Conservation (phyloP, 1,139 yeast genomes). For the Meyerozyma athensensis region DNA sequence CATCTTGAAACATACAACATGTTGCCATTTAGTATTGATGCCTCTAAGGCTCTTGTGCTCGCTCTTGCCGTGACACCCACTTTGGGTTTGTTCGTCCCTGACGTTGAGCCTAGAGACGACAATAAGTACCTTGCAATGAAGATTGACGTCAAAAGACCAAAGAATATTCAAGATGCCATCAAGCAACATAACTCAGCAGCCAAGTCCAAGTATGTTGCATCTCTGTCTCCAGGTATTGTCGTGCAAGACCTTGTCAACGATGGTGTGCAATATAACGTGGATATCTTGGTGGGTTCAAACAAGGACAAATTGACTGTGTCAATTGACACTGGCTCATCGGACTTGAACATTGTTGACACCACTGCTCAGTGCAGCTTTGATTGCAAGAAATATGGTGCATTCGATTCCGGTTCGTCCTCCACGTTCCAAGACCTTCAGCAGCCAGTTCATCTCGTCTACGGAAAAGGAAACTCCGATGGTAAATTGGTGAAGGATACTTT, state of each 20-base stretch:
- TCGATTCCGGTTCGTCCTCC: conserved; percentile 8
- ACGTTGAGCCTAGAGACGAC: background rate
- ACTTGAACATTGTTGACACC: conserved; percentile 10
- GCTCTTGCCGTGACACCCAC: background rate
- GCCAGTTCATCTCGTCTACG: conserved; percentile 9
- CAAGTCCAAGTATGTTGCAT: too few species aligned
- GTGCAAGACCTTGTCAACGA: too few species aligned
- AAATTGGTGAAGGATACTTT: conserved; percentile 8
- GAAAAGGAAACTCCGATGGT: conserved; percentile 10
- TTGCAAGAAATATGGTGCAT: conserved; percentile 5
- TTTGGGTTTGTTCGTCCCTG: background rate
- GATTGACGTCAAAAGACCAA: too few species aligned
- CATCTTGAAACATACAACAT: background rate
- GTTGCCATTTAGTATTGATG: background rate
- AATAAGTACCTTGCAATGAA: too few species aligned
- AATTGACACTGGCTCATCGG: conserved; percentile 14
- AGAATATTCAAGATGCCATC: too few species aligned
- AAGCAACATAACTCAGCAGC: too few species aligned
- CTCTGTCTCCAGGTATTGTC: too few species aligned
- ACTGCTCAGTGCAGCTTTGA: background rate
- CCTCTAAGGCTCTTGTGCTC: background rate
- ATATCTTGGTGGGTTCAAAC: conserved; percentile 9
- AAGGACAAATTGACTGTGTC: conserved; percentile 7
- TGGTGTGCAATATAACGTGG: too few species aligned
- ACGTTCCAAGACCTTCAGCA: conserved; percentile 5